These are phyloP conservation scores for Pseudopithomyces maydicus DNA, from an alignment of 2,329 filamentous ascomycete genomes.

Conservation along the genomic window DNA sequence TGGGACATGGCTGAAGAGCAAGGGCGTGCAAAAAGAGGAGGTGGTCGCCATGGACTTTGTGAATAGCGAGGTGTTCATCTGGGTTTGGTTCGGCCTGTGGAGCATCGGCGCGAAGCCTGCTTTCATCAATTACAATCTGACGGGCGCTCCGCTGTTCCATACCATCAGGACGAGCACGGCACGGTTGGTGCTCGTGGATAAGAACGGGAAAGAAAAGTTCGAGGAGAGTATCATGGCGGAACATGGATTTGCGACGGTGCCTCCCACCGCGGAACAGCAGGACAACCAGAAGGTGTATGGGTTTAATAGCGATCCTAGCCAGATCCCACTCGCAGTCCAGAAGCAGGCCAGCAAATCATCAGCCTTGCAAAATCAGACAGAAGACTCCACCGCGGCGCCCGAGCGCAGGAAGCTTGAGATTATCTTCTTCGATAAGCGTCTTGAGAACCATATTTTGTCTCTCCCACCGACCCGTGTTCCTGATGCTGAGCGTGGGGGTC, in stretches of 20 bases:
- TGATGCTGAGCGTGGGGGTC: constrained; percentile 29
- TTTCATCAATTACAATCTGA: constrained; percentile 47
- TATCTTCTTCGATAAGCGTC: constrained; percentile 35
- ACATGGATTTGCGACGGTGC: constrained; percentile 29
- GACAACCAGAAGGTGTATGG: constrained; percentile 24
- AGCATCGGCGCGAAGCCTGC: constrained; percentile 45
- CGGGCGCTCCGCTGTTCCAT: constrained; percentile 42
- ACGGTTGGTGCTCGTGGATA: constrained; percentile 64
- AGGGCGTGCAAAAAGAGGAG: constrained; percentile 40
- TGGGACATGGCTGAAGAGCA: constrained; percentile 44
- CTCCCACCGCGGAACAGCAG: constrained; percentile 3
- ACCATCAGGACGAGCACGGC: constrained; percentile 65
- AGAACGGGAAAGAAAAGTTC: constrained; percentile 47
- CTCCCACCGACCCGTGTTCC: constrained; percentile 36
- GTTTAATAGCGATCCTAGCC: constrained; percentile 28
- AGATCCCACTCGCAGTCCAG: constrained; percentile 22
- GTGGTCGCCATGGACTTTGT: constrained; percentile 47
- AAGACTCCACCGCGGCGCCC: constrained; percentile 14
- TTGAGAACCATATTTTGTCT: constrained; percentile 32
- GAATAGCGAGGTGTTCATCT: constrained; percentile 44
- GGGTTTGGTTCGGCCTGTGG: constrained; percentile 46
- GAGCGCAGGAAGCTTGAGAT: constrained; percentile 31
- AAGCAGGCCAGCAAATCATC: constrained; percentile 19
- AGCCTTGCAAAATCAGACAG: constrained; percentile 7
- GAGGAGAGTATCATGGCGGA: constrained; percentile 30